These are phyloP conservation scores for Medicago truncatula DNA, from an alignment of 306 rosid species.

Conservation along the genomic window DNA sequence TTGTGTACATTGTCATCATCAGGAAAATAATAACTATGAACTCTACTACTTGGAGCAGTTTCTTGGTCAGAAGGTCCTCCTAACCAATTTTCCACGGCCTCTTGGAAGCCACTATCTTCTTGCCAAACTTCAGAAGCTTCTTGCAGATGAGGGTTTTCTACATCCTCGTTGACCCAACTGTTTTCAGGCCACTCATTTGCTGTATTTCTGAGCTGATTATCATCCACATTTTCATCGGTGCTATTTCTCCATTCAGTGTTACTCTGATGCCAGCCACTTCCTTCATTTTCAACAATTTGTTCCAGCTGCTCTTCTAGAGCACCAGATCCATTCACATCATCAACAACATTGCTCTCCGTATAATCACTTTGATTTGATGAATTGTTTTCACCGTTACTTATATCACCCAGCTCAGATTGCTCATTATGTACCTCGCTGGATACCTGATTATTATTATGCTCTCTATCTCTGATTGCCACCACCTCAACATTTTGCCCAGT, in stretches of 20 bases:
- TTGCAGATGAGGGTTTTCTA: conserved; percentile 59
- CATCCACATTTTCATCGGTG: conserved; percentile 46
- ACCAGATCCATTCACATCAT: conserved; percentile 49
- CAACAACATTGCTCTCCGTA: conserved; percentile 43
- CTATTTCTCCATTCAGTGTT: conserved; percentile 56
- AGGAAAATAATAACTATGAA: conserved; percentile 66
- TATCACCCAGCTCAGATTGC: conserved; percentile 51
- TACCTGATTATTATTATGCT: conserved; percentile 46
- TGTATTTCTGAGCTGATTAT: conserved; percentile 53
- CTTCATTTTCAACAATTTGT: conserved; percentile 52
- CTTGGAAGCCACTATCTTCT: conserved; percentile 70
- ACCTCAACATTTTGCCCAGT: conserved; percentile 48
- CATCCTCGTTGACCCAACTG: conserved; percentile 51
- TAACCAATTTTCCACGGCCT: conserved; percentile 82
- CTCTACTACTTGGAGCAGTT: conserved; percentile 54
- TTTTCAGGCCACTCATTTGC: conserved; percentile 60
- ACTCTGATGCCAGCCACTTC: conserved; percentile 52
- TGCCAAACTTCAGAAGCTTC: conserved; percentile 69
- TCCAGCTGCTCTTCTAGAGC: conserved; percentile 57
- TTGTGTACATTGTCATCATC: conserved; percentile 77
- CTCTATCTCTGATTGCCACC: conserved; percentile 42
- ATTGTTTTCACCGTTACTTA: conserved; percentile 37
- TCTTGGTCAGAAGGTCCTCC: conserved; percentile 70
- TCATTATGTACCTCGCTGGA: conserved; percentile 45
- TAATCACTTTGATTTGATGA: conserved; percentile 34